These are phyloP conservation scores for Diplodia scrobiculata DNA, from an alignment of 2,329 filamentous ascomycete genomes.

Conservation along the genomic window DNA sequence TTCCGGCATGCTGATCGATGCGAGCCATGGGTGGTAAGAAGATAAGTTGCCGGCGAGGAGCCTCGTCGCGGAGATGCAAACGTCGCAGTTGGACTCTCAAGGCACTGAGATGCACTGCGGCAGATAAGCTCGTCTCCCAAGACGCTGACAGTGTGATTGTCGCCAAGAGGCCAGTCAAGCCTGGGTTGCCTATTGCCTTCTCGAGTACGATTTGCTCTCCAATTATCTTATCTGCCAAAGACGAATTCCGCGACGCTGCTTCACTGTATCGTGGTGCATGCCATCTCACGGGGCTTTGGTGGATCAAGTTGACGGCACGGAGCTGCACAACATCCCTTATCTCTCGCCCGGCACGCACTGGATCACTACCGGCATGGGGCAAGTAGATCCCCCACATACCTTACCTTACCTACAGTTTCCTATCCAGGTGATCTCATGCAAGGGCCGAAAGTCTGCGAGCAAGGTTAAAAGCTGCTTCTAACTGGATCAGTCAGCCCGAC, in stretches of 20 bases:
- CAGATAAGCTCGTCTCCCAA: constrained; percentile 15
- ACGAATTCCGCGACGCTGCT: not conserved
- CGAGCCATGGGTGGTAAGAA: not conserved
- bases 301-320: not conserved
- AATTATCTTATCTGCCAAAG: not conserved
- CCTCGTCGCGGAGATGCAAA: not conserved
- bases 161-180: constrained; percentile 1
- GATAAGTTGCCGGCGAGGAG: too few relatives aligned
- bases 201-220: not conserved
- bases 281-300: not conserved
- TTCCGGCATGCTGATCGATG: not conserved
- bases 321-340: not conserved
- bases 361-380: constrained; percentile 5
- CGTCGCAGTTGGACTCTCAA: not conserved
- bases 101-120: not conserved
- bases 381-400: not conserved
- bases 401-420: constrained; percentile 9
- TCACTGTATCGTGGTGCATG: not conserved
- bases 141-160: constrained; percentile 1
- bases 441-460: constrained; percentile 5
- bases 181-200: not conserved
- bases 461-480: constrained; percentile 4
- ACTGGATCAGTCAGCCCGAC: not conserved
- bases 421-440: constrained; percentile 9
- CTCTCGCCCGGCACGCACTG: not conserved